Percentiles rank a stretch among this genome's conserved stretches.
Evolutionary conservation across 371 early-diverging fungal species (phyloP).

Genomic region (Fennellomyces sp.): DNA sequence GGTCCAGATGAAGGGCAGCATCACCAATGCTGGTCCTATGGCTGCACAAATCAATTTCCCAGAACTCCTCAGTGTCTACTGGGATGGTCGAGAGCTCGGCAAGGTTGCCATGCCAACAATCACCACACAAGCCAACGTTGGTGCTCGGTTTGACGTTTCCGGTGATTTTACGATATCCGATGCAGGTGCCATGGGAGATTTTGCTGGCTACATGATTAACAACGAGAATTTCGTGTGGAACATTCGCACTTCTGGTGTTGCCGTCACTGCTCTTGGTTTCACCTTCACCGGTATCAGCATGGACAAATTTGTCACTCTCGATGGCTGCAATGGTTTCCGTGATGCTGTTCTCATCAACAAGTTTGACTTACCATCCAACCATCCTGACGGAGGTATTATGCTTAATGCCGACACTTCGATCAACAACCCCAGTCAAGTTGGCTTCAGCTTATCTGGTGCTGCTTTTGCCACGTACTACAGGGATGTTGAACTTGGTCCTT

Average conservation of each 20-base stretch:
- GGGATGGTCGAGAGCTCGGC: slow-evolving; percentile 49
- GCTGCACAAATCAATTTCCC: slow-evolving; percentile 60
- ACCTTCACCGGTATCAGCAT: slow-evolving; percentile 60
- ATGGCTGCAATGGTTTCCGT: too few relatives aligned
- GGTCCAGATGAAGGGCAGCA: slow-evolving; percentile 48
- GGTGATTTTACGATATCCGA: slow-evolving; percentile 52
- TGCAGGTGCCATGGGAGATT: slow-evolving; percentile 44
- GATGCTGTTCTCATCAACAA: too few relatives aligned
- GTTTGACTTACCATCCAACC: too few relatives aligned
- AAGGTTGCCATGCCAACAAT: slow-evolving; percentile 52
- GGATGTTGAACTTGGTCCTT: slow-evolving; percentile 33
- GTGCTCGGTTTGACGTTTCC: slow-evolving; percentile 38
- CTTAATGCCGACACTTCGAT: slow-evolving; percentile 50
- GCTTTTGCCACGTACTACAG: slow-evolving; percentile 38
- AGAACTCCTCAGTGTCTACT: slow-evolving; percentile 47
- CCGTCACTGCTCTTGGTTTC: slow-evolving; percentile 58
- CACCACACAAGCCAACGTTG: slow-evolving; percentile 40
- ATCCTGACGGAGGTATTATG: slow-evolving; percentile 61
- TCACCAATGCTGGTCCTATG: slow-evolving; percentile 60
- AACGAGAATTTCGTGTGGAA: slow-evolving; percentile 59
- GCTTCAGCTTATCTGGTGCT: slow-evolving; percentile 43
- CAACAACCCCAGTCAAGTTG: slow-evolving; percentile 57
- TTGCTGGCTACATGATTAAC: slow-evolving; percentile 58
- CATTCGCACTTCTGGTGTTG: slow-evolving; percentile 45
- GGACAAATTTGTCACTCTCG: too few relatives aligned